Conservation (phyloP, 192 early-diverging fungal species). For the Cetraspora pellucida region DNA sequence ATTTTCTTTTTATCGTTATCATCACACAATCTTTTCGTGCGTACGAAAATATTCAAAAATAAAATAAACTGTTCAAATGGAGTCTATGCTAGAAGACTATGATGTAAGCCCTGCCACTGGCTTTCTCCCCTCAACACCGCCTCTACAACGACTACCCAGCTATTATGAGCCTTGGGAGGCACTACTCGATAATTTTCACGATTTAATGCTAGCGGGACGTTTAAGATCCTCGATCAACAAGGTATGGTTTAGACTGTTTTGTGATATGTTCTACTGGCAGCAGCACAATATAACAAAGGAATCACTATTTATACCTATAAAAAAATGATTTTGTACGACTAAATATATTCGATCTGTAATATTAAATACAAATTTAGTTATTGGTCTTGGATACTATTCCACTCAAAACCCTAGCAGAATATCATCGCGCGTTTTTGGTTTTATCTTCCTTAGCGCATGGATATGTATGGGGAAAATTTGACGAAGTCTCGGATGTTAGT, state of each 20-base stretch:
- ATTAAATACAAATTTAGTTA: constrained; percentile 55
- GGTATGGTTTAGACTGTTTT: constrained; percentile 49
- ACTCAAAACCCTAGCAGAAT: constrained; percentile 68
- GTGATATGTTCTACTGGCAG: neutral
- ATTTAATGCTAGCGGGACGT: constrained; percentile 69
- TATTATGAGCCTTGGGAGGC: constrained; percentile 90
- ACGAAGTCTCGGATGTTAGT: constrained; percentile 68
- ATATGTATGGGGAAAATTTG: constrained; percentile 89
- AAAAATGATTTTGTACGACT: too few species aligned
- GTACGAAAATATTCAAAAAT: neutral
- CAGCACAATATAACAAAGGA: too few species aligned
- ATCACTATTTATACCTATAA: too few species aligned
- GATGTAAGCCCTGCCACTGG: constrained; percentile 82
- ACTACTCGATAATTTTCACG: constrained; percentile 76
- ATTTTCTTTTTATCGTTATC: too few species aligned
- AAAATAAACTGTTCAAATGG: neutral
- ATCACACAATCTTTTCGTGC: too few species aligned
- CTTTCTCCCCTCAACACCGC: constrained; percentile 81
- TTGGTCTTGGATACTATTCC: constrained; percentile 68
- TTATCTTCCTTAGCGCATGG: constrained; percentile 88
- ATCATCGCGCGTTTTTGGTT: constrained; percentile 83
- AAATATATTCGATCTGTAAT: neutral
- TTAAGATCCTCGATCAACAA: constrained; percentile 66
- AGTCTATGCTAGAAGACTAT: constrained; percentile 69
- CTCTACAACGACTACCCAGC: constrained; percentile 71